Evolutionary conservation across 2,329 filamentous ascomycete genomes (phyloP), one percentile per base, ranked within the genome.

Genomic region (Apiospora aurea): DNA sequence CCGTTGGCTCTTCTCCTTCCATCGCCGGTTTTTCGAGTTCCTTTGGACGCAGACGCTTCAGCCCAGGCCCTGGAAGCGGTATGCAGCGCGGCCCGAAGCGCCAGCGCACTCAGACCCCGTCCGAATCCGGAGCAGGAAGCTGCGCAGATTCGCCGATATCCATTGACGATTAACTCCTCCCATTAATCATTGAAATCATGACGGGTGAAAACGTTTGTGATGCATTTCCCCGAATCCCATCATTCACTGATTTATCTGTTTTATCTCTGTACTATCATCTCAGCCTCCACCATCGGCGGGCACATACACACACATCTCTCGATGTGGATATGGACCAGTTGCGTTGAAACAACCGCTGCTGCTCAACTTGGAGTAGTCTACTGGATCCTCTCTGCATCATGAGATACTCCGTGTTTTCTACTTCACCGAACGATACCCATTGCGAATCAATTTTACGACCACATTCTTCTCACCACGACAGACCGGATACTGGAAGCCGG

Each of bases 291-390:
- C 51, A 57, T 34, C 18, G 51, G 51, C 16, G 53, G 29, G 53
- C 29, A n/a, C 8, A 43, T 43, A 14, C 34, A 8, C 29, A 38
- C 29, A 38, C 8, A 61, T 61, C 29, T 61, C 53, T n/a, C 53
- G 16, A 61, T 38, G 38, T 61, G 29, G 29, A 38, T 6, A 38
- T 5, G 34, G 34, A 34, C 18, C 53, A 61, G 21, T 49, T 49
- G 21, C 18, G 18, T 47, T 21, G 44, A 8, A 21, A 4, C 47
- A 21, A 49, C n/a, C n/a, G 47, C n/a, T 38, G 29, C 53, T 61
- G 14, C 51, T 61, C 53, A 21, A 21, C 18, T 64, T 64, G 57
- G 57, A 64, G 57, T 64, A 64, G 57, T 41, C 41, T 64, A 64
- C 57, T 64, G 57, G 57, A 64, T 64, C 57, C 18, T 64, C 53